Percentiles rank a stretch among this genome's conserved stretches.
Evolutionary conservation across 2,329 filamentous ascomycete genomes (phyloP).

Genomic region (Daldinia eschscholtzii): DNA sequence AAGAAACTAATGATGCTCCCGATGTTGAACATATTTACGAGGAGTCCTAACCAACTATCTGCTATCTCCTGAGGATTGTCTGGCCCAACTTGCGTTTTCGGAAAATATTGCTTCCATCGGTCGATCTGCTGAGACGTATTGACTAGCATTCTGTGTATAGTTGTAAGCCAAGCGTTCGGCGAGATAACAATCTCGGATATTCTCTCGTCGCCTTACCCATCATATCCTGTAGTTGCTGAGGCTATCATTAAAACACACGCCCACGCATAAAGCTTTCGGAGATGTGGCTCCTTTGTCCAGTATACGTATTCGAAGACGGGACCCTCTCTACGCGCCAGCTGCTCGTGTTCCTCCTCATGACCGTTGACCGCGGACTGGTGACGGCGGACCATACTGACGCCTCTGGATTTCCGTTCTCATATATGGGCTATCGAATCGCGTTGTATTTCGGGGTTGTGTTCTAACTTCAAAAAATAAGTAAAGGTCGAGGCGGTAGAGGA

Average conservation of each 20-base stretch:
- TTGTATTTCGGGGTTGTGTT: not conserved
- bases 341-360: slow-evolving; percentile 52
- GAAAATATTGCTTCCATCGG: slow-evolving; percentile 65
- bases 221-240: slow-evolving; percentile 72
- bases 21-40: slow-evolving; percentile 58
- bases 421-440: slow-evolving; percentile 21
- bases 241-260: slow-evolving; percentile 68
- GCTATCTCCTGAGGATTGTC: slow-evolving; percentile 58
- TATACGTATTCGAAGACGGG: slow-evolving; percentile 67
- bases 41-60: slow-evolving; percentile 54
- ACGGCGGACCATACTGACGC: slow-evolving; percentile 41
- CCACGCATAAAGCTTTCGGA: slow-evolving; percentile 68
- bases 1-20: slow-evolving; percentile 57
- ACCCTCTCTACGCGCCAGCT: slow-evolving; percentile 58
- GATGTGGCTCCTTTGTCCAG: slow-evolving; percentile 69
- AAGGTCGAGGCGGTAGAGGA: not conserved
- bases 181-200: not conserved
- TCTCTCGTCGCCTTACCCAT: slow-evolving; percentile 57
- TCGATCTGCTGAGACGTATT: slow-evolving; percentile 71
- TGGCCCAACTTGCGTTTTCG: slow-evolving; percentile 45
- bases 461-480: not conserved
- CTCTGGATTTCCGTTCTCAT: slow-evolving; percentile 25
- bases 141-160: slow-evolving; percentile 60
- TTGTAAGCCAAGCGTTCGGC: slow-evolving; percentile 13
- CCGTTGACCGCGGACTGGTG: slow-evolving; percentile 38